phyloP scores from a whole-genome alignment of 352 stramenopile genomes.

The Globisporangium carolinianum region DNA sequence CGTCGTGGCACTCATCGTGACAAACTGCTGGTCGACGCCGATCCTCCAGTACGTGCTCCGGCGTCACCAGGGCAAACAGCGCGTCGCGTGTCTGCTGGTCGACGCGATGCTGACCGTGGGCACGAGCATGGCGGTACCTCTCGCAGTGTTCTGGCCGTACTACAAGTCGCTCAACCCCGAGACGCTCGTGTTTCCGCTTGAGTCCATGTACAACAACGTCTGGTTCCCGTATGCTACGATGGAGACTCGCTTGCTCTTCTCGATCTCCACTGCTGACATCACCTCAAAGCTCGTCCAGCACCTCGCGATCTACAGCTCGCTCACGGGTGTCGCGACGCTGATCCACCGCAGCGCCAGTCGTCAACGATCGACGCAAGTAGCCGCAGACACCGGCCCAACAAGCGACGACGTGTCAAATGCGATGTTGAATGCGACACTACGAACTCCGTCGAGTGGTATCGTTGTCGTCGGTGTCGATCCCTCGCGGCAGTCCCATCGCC shows the following conservation, averaged over 20 bases:
- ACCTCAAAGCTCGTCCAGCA: slow-evolving; percentile 20
- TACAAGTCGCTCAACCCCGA: slow-evolving; percentile 7
- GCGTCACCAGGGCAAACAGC: slow-evolving; percentile 2
- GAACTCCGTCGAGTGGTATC: too few relatives aligned
- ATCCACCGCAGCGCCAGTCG: neutral
- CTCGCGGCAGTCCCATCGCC: neutral
- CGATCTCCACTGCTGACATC: slow-evolving; percentile 9
- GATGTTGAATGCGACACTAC: too few relatives aligned
- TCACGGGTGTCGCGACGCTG: slow-evolving; percentile 6
- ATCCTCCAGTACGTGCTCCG: slow-evolving; percentile 10
- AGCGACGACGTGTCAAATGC: too few relatives aligned
- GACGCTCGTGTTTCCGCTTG: slow-evolving; percentile 12
- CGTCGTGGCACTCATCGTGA: slow-evolving; percentile 1
- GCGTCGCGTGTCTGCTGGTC: slow-evolving; percentile 11
- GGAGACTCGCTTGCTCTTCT: slow-evolving; percentile 19
- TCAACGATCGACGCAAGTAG: too few relatives aligned
- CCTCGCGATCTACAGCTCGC: slow-evolving; percentile 15
- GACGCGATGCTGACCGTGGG: slow-evolving; percentile 15
- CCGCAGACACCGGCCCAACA: too few relatives aligned
- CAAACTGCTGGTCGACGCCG: slow-evolving; percentile 7
- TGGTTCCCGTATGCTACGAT: slow-evolving; percentile 17
- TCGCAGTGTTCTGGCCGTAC: slow-evolving; percentile 22
- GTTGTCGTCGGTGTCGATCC: neutral
- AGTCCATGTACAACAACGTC: slow-evolving; percentile 16
- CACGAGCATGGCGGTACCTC: slow-evolving; percentile 12